Conservation (phyloP, 306 rosid genomes). For the Acacia crassicarpa region DNA sequence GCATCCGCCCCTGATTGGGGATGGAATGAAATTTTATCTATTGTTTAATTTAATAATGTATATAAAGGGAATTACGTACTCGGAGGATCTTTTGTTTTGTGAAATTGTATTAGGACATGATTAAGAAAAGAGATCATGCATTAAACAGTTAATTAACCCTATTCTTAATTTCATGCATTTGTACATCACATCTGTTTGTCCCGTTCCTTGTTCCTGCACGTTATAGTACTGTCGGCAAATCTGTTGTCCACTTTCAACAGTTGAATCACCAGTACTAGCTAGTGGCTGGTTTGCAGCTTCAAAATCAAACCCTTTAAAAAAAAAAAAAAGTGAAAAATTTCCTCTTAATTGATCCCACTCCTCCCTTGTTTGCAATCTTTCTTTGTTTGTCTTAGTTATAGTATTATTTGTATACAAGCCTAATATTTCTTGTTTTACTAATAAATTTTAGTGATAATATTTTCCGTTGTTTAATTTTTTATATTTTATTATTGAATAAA, state of each 20-base stretch:
- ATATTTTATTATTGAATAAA: too few species aligned
- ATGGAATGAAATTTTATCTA: too few species aligned
- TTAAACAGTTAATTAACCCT: not conserved
- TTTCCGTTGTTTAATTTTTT: not conserved
- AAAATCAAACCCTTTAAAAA: not conserved
- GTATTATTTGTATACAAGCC: not conserved
- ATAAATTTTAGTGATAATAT: not conserved
- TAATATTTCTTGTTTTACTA: not conserved
- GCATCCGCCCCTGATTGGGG: too few species aligned
- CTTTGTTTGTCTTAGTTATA: too few species aligned
- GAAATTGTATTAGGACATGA: not conserved
- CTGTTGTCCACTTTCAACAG: not conserved
- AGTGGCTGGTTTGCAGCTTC: not conserved
- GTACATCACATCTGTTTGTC: not conserved
- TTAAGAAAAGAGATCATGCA: not conserved
- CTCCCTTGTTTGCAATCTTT: too few species aligned
- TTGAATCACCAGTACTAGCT: not conserved
- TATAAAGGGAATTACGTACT: not conserved
- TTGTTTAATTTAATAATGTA: too few species aligned
- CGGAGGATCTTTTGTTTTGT: not conserved
- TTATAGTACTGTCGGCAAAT: not conserved
- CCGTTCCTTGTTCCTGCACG: not conserved
- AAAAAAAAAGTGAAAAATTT: too few species aligned
- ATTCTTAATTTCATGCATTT: not conserved
- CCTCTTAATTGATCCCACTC: too few species aligned